A percentile compares a stretch with the other conserved stretches of the same genome.
Conservation (phyloP, 1,139 yeast genomes). For the Candida anutae region DNA sequence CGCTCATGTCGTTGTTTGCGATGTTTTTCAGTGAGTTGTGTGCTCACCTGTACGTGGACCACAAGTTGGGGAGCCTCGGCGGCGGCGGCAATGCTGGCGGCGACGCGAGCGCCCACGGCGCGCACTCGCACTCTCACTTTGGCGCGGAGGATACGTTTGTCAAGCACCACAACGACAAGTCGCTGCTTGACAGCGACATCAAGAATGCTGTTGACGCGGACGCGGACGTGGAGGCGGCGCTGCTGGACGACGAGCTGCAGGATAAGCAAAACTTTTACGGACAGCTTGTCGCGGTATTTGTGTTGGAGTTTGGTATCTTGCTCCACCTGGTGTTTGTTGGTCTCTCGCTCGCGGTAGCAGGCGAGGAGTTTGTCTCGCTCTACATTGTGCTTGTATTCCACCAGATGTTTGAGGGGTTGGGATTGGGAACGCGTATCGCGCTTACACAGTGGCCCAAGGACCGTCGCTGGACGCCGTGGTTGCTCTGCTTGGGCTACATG, state of each 20-base stretch:
- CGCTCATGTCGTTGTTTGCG: conserved; percentile 44
- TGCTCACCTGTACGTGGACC: conserved; percentile 45
- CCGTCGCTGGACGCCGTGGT: conserved; percentile 47
- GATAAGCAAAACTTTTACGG: conserved; percentile 27
- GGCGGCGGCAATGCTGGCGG: conserved; percentile 7
- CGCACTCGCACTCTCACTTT: conserved; percentile 42
- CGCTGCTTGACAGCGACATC: no score
- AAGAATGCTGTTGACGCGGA: conserved; percentile 11
- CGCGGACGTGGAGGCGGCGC: conserved; percentile 9
- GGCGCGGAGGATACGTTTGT: conserved; percentile 31
- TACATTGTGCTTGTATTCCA: conserved; percentile 83
- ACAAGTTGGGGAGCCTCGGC: conserved; percentile 17
- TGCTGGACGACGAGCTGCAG: conserved; percentile 9
- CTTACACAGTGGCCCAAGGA: conserved; percentile 57
- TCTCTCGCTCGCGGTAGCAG: conserved; percentile 61
- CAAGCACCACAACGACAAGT: no score
- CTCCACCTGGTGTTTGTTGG: conserved; percentile 83
- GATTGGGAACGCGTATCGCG: conserved; percentile 82
- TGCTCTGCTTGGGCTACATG: conserved; percentile 51
- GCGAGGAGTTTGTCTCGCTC: conserved; percentile 64
- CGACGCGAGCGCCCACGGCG: conserved; percentile 7
- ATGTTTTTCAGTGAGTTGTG: conserved; percentile 50
- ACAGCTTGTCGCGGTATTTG: conserved; percentile 39
- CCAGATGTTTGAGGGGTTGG: conserved; percentile 89
- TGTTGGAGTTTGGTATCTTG: conserved; percentile 71